A percentile compares a stretch with the other conserved stretches of the same genome.
Evolutionary conservation across 2,329 filamentous ascomycete species (phyloP).

Genomic region (Ophiostoma angusticollis): DNA sequence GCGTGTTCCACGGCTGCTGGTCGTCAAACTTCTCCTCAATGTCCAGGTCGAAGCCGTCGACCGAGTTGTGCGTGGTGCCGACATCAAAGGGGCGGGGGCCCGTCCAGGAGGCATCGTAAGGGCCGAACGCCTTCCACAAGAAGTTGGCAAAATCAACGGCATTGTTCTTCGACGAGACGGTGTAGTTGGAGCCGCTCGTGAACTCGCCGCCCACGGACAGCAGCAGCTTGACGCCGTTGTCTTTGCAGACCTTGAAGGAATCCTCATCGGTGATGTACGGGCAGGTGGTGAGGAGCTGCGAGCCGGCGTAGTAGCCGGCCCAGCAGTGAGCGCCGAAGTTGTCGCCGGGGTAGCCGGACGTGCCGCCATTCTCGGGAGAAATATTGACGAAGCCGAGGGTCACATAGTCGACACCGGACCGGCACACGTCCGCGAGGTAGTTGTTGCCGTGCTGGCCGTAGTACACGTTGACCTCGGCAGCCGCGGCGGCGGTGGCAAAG

Average conservation of each 20-base stretch:
- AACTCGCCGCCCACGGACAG: constrained; percentile 48
- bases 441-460: constrained; percentile 20
- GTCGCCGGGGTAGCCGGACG: constrained; percentile 22
- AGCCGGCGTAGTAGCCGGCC: constrained; percentile 19
- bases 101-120: constrained; percentile 17
- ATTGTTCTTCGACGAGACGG: constrained; percentile 18
- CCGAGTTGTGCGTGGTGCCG: constrained; percentile 22
- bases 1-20: constrained; percentile 11
- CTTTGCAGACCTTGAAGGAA: constrained; percentile 38
- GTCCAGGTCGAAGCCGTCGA: constrained; percentile 42
- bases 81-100: constrained; percentile 31
- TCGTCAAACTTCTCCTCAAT: constrained; percentile 25
- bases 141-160: constrained; percentile 26
- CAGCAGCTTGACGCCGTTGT: constrained; percentile 47
- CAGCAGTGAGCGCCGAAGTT: constrained; percentile 28
- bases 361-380: constrained; percentile 25
- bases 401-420: constrained; percentile 25
- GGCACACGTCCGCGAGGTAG: constrained; percentile 20
- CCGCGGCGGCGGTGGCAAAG: constrained; percentile 12
- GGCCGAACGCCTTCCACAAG: constrained; percentile 26
- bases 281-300: constrained; percentile 23
- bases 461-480: constrained; percentile 21
- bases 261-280: constrained; percentile 22
- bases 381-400: constrained; percentile 28
- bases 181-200: constrained; percentile 21